A percentile compares a stretch with the other conserved stretches of the same genome.
These are phyloP conservation scores for Nothopassalora personata DNA, from an alignment of 2,329 filamentous ascomycete species.

Conservation along the genomic window DNA sequence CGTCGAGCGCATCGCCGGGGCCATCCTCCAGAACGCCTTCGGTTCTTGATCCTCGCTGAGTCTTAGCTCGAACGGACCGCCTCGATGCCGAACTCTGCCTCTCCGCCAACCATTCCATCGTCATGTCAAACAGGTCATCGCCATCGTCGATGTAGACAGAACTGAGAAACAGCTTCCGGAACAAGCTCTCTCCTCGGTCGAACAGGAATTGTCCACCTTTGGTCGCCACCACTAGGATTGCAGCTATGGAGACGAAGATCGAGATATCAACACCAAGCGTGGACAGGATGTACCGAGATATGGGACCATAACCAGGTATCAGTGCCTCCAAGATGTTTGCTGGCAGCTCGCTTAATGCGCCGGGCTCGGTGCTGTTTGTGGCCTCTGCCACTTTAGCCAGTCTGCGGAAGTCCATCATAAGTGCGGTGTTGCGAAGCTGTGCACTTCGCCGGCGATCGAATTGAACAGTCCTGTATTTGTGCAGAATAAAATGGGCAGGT, in stretches of 20 bases:
- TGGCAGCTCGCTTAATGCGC: constrained; percentile 35
- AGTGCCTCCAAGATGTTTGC: constrained; percentile 46
- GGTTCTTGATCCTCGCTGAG: constrained; percentile 33
- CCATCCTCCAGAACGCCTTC: constrained; percentile 33
- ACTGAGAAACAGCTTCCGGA: constrained; percentile 38
- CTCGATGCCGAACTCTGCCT: constrained; percentile 35
- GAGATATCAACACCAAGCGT: constrained; percentile 46
- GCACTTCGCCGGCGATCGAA: not conserved
- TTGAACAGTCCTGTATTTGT: not conserved
- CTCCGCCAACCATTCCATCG: constrained; percentile 42
- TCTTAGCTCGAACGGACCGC: constrained; percentile 38
- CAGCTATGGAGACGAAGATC: constrained; percentile 40
- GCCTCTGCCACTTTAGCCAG: constrained; percentile 14
- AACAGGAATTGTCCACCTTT: constrained; percentile 38
- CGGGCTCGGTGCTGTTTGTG: constrained; percentile 13
- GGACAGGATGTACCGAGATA: constrained; percentile 41
- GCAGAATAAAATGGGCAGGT: not conserved
- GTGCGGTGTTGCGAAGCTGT: not conserved
- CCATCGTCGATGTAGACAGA: constrained; percentile 42
- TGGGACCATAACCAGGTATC: constrained; percentile 47
- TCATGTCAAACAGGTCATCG: constrained; percentile 40
- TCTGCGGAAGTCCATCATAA: constrained; percentile 27
- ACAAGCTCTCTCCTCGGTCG: constrained; percentile 27
- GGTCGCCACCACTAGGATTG: constrained; percentile 39
- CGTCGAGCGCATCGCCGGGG: constrained; percentile 34